Percentiles rank a stretch among this genome's conserved stretches.
Evolutionary conservation across 2,329 filamentous ascomycete genomes (phyloP).

Genomic region (Botrytis tulipae): DNA sequence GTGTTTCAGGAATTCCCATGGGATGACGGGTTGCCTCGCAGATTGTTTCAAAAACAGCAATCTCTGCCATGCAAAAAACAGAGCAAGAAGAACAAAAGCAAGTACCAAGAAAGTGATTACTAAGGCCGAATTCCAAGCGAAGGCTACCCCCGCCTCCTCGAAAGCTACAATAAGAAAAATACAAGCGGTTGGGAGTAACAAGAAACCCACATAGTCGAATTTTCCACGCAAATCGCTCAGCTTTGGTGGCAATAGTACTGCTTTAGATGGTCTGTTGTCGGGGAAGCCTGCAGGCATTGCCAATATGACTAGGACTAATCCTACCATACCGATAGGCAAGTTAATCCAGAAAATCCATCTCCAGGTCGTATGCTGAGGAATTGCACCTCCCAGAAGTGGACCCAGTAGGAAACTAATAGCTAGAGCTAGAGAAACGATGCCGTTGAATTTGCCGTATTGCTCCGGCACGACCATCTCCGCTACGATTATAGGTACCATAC

Average conservation of each 20-base stretch:
- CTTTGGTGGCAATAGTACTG: neutral
- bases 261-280: neutral
- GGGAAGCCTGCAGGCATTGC: neutral
- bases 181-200: conserved; percentile 43
- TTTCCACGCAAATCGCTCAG: neutral
- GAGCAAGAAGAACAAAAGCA: conserved; percentile 34
- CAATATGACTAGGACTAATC: neutral
- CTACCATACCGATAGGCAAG: neutral
- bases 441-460: conserved; percentile 43
- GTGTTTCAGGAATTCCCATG: neutral
- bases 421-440: conserved; percentile 18
- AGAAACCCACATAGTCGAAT: conserved; percentile 28
- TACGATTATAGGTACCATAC: conserved; percentile 48
- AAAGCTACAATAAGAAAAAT: conserved; percentile 48
- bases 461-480: conserved; percentile 50
- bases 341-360: conserved; percentile 31
- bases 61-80: conserved; percentile 40
- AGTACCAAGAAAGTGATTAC: conserved; percentile 39
- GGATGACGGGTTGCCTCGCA: conserved; percentile 3
- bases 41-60: conserved; percentile 15
- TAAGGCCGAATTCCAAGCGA: conserved; percentile 44
- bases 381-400: conserved; percentile 38
- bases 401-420: conserved; percentile 28
- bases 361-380: conserved; percentile 39
- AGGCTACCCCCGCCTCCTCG: conserved; percentile 45